Evolutionary conservation across 225 moss, liverwort and hornwort species (phyloP).

Genomic region (Sphagnum tenellum): DNA sequence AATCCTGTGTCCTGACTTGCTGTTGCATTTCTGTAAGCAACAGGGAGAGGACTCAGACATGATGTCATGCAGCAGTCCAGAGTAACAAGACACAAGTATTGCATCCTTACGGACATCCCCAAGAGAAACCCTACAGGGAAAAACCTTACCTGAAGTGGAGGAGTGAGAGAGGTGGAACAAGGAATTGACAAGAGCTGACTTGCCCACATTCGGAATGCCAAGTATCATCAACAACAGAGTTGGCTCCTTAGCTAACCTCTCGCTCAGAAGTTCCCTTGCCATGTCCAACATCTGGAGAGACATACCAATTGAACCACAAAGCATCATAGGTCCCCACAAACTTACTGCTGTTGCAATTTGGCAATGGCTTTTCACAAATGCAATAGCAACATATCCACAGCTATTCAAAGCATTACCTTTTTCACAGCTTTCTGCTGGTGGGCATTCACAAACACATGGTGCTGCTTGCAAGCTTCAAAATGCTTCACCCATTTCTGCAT

Average conservation of each 20-base stretch:
- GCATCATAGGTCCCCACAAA: no score
- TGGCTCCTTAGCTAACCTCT: constrained; percentile 70
- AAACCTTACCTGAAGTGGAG: constrained; percentile 42
- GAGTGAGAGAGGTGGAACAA: constrained; percentile 55
- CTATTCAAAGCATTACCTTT: constrained; percentile 15
- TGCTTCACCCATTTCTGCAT: constrained; percentile 80
- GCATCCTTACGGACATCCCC: no score
- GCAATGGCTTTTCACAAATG: no score
- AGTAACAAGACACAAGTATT: no score
- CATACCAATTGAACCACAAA: constrained; percentile 1
- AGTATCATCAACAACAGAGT: constrained; percentile 90
- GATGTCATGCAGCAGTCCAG: no score
- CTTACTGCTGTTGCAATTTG: no score
- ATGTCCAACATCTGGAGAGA: constrained; percentile 64
- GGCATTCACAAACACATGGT: constrained; percentile 78
- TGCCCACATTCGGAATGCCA: constrained; percentile 95
- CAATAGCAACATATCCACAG: no score
- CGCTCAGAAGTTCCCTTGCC: constrained; percentile 53
- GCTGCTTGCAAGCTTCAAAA: constrained; percentile 54
- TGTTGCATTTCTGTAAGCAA: no score
- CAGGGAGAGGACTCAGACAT: no score
- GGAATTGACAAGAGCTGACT: constrained; percentile 88
- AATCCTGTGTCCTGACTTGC: no score
- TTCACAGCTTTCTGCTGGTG: constrained; percentile 61
- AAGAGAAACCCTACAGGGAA: background rate